Evolutionary conservation across 371 early-diverging fungal genomes (phyloP), one percentile per base, ranked within the genome.

Genomic region (Batrachochytrium dendrobatidis): DNA sequence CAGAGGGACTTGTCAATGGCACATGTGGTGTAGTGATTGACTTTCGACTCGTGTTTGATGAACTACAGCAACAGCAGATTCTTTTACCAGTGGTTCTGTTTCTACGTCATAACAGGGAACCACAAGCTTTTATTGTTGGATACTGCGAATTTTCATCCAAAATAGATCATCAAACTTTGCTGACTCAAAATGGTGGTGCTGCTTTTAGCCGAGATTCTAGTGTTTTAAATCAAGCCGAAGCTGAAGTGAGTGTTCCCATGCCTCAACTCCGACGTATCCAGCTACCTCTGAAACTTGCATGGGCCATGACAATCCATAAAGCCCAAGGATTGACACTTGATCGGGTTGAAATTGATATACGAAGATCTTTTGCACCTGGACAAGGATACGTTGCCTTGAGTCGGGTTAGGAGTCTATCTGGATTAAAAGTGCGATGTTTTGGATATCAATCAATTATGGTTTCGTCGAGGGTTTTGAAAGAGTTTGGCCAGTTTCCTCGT

Each of bases 261-360:
- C 58, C 10, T 10, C 1, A 34, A 35, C 12, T 39, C 25, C 32
- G 26, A 33, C 56, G 70, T 51, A 10, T 66, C 0, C 87, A 91
- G 57, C 54, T 91, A 0, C 90, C 89, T 2, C 65, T 91, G 58
- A 76, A 76, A 57, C 70, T 88, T 24, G 84, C 80, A 0, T 86
- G 84, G 83, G 83, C 83, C 0, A 44, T 82, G 34, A 83, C 93
- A 12, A 88, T 94, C 32, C 94, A 95, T 71, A 89, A 91, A 68
- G 77, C 83, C 51, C 96, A 94, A 71, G 96, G 94, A 0, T 91
- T 93, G 76, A 91, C 95, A 32, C 75, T 95, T 58, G 88, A 90
- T 51, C 69, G 82, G 4, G 83, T 89, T 7, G 70, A 83, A 55
- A 84, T 95, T 3, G 91, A 94, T 67, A 66, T 94, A 48, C 74